These are phyloP conservation scores for Calonectria pseudoreteaudii DNA, from an alignment of 2,329 filamentous ascomycete genomes.

Conservation along the genomic window DNA sequence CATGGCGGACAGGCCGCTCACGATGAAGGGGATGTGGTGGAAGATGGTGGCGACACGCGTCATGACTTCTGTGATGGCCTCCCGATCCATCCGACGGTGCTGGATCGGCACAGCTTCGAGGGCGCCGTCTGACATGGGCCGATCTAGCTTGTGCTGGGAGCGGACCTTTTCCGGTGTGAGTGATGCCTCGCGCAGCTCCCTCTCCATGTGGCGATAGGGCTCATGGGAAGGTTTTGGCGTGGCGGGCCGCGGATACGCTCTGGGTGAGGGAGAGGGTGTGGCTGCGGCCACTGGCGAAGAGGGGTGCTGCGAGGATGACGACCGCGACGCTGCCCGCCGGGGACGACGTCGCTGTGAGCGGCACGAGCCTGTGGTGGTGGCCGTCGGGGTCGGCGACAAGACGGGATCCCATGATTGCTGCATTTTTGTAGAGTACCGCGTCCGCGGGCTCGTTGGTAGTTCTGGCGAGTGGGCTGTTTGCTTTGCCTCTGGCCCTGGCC, in stretches of 20 bases:
- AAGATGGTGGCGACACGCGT: conserved; percentile 53
- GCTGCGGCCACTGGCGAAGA: background rate
- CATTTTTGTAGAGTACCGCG: conserved; percentile 14
- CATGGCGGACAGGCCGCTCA: conserved; percentile 60
- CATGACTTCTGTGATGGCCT: conserved; percentile 53
- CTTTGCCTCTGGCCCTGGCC: conserved; percentile 3
- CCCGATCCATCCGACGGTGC: conserved; percentile 40
- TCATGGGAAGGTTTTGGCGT: conserved; percentile 19
- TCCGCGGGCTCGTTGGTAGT: background rate
- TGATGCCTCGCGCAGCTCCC: background rate
- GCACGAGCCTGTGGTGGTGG: conserved; percentile 12
- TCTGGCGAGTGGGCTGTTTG: conserved; percentile 12
- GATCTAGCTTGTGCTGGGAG: conserved; percentile 16
- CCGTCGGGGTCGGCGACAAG: conserved; percentile 4
- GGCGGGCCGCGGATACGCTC: conserved; percentile 13
- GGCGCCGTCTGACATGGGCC: conserved; percentile 24
- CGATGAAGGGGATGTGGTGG: conserved; percentile 57
- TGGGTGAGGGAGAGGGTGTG: background rate
- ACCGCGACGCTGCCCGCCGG: background rate
- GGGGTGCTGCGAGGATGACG: background rate
- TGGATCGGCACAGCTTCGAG: conserved; percentile 22
- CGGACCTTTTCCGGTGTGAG: conserved; percentile 6
- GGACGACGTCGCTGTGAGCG: conserved; percentile 14
- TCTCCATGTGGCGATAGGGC: conserved; percentile 17
- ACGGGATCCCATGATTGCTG: conserved; percentile 8